Evolutionary conservation across 805 yeast species (phyloP), one percentile per base, ranked within the genome.

Genomic region (Nakazawaea pomicola): DNA sequence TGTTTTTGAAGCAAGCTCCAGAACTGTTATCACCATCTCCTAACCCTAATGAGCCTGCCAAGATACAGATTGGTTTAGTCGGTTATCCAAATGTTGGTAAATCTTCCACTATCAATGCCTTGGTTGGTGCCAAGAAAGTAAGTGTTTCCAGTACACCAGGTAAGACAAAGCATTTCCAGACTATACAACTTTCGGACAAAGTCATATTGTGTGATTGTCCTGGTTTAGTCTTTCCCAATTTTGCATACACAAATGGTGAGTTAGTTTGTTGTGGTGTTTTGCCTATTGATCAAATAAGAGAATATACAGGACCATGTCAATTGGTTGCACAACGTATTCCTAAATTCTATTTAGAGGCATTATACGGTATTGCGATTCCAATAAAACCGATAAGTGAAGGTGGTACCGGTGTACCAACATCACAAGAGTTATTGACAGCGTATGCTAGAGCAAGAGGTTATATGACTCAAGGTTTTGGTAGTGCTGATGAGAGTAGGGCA

Each of bases 121-220:
- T 93, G 31, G 93, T 91, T 34, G 99, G 99, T 11, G 80, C 97
- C 15, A 93, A 93, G 57, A 90, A 87, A 60, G 99, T 93, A n/a
- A 89, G 97, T 2, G 99, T 93, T 29, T 91, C 98, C 2, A 74
- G 98, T 1, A 93, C 99, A 1, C 99, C 99, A 11, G 99, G 99
- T 68, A 93, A 93, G 60, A 93, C 99, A 11, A 93, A 93, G 61
- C 99, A 93, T 71, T 93, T 93, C 73, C 99, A 93, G 68, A 93
- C 99, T 1, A 90, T 93, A 47, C 76, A 78, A 56, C 72, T 93
- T 33, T 78, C 96, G 1, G 85, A 83, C 39, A 73, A 83, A 28
- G 93, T 93, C 2, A 72, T 89, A 50, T 70, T 93, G 40, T 93
- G 98, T 65, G 99, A 93, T 72, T 93, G 99, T 70, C 99, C 99